Base-by-base conservation (phyloP, 495 filamentous ascomycete genomes). In the Aspergillus bridgeri region DNA sequence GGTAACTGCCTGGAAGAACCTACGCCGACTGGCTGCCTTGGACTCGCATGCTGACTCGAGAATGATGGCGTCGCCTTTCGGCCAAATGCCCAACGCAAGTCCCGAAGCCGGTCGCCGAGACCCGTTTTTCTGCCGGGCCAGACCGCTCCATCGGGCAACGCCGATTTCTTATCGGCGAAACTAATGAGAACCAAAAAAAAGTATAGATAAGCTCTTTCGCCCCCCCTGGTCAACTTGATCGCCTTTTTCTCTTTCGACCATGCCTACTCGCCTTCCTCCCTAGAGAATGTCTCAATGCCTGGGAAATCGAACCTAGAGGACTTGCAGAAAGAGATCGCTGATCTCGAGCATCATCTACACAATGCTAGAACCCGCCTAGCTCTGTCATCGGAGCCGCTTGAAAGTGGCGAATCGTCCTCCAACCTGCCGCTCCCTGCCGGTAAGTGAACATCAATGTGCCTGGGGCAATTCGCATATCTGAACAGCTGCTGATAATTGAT, bases 301-400 rank as follows among this genome's bases (percentile, higher is more conserved):
- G 49, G 33, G 18, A 50, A 66, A 27, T 19, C 50, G 25, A 53
- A 62, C 56, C 58, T 64, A 51, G 63, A 66, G 42, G 59, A 69
- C 51, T 58, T 85, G 48, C 51, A 75, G 60, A 71, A 79, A 64
- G 81, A 86, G 66, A 80, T 86, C 54, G 65, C 62, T 19, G 75
- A 78, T 59, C 78, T 86, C 42, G 79, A 86, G 58, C 49, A 51
- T 52, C 76, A 73, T 29, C 68, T 86, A 15, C 53, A 62, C 18
- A 65, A 73, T 57, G 80, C 80, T 7, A 60, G 51, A 60, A 17
- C 51, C 19, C 65, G 63, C 46, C 60, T 63, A 46, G 65, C 42
- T 46, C 57, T 48, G 15, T 42, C 46, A 18, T 65, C 61, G 25
- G 54, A 53, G 13, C 29, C 53, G 8, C 51, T 25, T 23, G 25